A percentile compares a stretch with the other conserved stretches of the same genome.
These are phyloP conservation scores for Solanum pimpinellifolium DNA, from an alignment of 257 asterid species.

Conservation along the genomic window DNA sequence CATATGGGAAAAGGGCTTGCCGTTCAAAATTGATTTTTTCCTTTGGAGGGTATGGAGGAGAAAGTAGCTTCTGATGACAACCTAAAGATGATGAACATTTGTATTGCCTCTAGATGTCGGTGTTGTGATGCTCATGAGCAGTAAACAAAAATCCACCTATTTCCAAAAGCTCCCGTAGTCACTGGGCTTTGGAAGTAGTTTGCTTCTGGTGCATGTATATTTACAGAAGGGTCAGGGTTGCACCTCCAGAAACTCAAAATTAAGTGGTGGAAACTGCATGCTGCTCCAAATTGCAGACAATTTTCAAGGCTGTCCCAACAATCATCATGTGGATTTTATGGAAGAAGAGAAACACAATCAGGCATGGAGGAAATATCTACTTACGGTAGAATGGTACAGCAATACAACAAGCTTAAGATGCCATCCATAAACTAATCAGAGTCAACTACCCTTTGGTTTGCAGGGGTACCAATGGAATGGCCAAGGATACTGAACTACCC, in stretches of 20 bases:
- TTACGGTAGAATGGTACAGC: not conserved
- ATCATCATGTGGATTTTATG: not conserved
- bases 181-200: not conserved
- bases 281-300: not conserved
- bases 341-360: not conserved
- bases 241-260: not conserved
- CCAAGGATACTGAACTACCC: not conserved
- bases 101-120: not conserved
- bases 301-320: not conserved
- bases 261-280: not conserved
- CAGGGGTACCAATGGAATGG: not conserved
- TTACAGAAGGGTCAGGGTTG: too few relatives aligned
- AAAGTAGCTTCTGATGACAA: not conserved
- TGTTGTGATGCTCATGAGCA: not conserved
- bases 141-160: not conserved
- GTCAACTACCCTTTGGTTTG: not conserved
- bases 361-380: not conserved
- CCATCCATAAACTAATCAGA: not conserved
- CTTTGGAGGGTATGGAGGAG: not conserved
- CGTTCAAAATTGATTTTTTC: not conserved
- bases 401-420: not conserved
- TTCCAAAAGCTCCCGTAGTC: not conserved
- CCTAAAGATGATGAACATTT: not conserved
- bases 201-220: not conserved
- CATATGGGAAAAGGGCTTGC: not conserved